These are phyloP conservation scores for Pseudozyma tsukubaensis DNA, from an alignment of 1,284 basidiomycete species.

Conservation along the genomic window DNA sequence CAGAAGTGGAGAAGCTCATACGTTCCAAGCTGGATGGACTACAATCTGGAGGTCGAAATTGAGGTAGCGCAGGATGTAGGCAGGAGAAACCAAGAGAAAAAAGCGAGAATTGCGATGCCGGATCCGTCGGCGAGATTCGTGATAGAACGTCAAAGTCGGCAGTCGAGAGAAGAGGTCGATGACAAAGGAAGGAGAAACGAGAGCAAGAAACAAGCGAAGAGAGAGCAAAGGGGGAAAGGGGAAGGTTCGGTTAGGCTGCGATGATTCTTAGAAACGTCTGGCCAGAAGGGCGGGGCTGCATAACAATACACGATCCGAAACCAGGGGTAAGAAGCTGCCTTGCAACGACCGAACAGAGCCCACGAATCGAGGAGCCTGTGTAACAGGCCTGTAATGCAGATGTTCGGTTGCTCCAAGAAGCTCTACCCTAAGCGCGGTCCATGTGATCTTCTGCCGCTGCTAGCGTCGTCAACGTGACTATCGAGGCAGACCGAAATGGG, in stretches of 20 bases:
- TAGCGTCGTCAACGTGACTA: conserved; percentile 47
- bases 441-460: conserved; percentile 16
- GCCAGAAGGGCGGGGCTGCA: conserved; percentile 22
- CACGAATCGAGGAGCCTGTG: neutral
- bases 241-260: conserved; percentile 21
- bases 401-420: neutral
- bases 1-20: conserved; percentile 42
- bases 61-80: too few species aligned
- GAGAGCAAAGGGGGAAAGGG: conserved; percentile 6
- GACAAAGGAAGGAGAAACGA: neutral
- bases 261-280: conserved; percentile 40
- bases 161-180: neutral
- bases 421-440: too few species aligned
- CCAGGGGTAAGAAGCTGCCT: conserved; percentile 7
- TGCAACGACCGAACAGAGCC: neutral
- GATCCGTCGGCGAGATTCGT: neutral
- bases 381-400: too few species aligned
- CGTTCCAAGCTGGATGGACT: conserved; percentile 3
- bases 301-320: conserved; percentile 8
- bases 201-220: neutral
- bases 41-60: neutral
- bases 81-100: neutral
- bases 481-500: conserved; percentile 19
- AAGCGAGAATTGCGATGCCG: neutral
- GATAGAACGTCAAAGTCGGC: neutral